A percentile compares a stretch with the other conserved stretches of the same genome.
Conservation (phyloP, 192 early-diverging fungal species). For the Mycoemilia scoparia region DNA sequence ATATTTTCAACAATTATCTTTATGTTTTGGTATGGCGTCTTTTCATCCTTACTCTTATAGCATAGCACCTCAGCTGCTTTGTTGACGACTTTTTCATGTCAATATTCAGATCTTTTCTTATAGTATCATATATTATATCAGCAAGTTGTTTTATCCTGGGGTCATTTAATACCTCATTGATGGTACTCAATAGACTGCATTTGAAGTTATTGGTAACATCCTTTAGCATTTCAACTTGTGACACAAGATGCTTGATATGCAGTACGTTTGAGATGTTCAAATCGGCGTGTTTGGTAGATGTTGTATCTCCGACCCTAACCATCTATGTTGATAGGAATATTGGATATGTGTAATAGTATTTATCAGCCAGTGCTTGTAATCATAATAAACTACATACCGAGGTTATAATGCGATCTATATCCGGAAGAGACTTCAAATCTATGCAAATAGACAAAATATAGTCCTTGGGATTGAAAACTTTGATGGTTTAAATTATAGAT, state of each 20-base stretch:
- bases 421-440: no score
- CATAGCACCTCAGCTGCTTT: constrained; percentile 61
- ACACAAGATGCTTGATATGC: constrained; percentile 45
- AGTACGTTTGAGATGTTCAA: constrained; percentile 50
- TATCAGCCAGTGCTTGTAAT: constrained; percentile 11
- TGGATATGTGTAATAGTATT: neutral
- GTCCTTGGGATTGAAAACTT: no score
- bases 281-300: constrained; percentile 36
- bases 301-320: constrained; percentile 24
- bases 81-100: constrained; percentile 51
- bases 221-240: constrained; percentile 21
- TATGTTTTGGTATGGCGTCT: neutral
- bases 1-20: neutral
- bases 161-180: constrained; percentile 26
- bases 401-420: constrained; percentile 39
- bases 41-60: constrained; percentile 38
- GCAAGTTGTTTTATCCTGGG: constrained; percentile 15
- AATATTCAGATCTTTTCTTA: constrained; percentile 59
- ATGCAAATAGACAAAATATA: no score
- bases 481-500: no score
- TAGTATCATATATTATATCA: constrained; percentile 35
- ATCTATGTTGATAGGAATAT: constrained; percentile 8
- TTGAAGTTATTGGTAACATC: constrained; percentile 7
- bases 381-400: constrained; percentile 6
- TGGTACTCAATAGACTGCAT: constrained; percentile 28